Evolutionary conservation across 331 rosid species (phyloP).

Genomic region (Telfairia occidentalis): DNA sequence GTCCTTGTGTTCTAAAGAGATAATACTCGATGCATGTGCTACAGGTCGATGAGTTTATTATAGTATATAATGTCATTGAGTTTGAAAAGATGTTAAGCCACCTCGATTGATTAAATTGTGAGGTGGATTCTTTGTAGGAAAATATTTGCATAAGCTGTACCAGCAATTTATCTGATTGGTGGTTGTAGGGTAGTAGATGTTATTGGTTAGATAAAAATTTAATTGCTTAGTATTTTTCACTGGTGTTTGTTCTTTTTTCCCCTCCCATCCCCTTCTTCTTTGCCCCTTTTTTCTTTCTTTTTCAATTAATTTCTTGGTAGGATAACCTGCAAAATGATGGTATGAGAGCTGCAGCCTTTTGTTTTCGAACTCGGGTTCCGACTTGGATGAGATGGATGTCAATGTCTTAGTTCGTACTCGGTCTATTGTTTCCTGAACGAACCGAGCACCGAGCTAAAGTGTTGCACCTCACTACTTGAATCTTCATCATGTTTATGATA

Average conservation of each 20-base stretch:
- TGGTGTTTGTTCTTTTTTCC: constrained; percentile 2
- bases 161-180: neutral
- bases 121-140: neutral
- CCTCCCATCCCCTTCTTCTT: neutral
- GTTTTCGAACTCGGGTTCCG: neutral
- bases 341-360: constrained; percentile 15
- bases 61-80: neutral
- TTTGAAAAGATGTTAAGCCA: neutral
- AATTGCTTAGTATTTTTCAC: neutral
- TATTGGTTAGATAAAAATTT: neutral
- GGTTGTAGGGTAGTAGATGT: neutral
- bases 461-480: neutral
- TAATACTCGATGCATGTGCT: neutral
- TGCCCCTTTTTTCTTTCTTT: neutral
- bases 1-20: too few species aligned
- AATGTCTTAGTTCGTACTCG: neutral
- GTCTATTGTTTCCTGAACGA: neutral
- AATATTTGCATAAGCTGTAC: neutral
- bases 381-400: constrained; percentile 3
- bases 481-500: neutral
- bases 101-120: neutral
- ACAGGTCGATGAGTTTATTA: neutral
- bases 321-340: constrained; percentile 17
- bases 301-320: constrained; percentile 14
- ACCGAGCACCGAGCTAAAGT: neutral